These are phyloP conservation scores for Rhizophagus prolifer DNA, from an alignment of 192 early-diverging fungal species.

Conservation along the genomic window DNA sequence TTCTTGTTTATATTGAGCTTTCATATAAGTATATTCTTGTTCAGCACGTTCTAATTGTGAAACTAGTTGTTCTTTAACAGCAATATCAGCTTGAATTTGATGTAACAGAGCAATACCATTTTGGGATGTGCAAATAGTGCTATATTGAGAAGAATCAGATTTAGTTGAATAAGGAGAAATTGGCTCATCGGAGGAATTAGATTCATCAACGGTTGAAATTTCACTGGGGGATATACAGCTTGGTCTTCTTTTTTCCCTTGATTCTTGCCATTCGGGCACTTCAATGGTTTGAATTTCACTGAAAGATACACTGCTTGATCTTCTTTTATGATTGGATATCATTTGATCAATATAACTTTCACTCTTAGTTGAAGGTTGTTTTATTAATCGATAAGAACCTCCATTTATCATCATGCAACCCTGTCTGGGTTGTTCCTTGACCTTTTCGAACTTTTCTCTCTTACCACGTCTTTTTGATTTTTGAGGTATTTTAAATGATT, in stretches of 20 bases:
- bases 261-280: constrained; percentile 31
- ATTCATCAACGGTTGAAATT: no score
- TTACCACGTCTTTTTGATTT: constrained; percentile 30
- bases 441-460: constrained; percentile 40
- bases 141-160: constrained; percentile 23
- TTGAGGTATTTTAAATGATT: constrained; percentile 33
- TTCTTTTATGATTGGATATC: constrained; percentile 5
- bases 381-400: constrained; percentile 23
- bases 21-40: constrained; percentile 57
- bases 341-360: constrained; percentile 35
- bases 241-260: no score
- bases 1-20: constrained; percentile 67
- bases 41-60: constrained; percentile 55
- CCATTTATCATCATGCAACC: constrained; percentile 39
- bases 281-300: constrained; percentile 29
- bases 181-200: constrained; percentile 20
- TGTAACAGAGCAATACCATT: constrained; percentile 42
- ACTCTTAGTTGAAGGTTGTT: constrained; percentile 23
- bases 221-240: no score
- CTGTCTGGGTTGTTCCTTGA: constrained; percentile 43
- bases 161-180: constrained; percentile 22
- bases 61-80: constrained; percentile 62
- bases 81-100: constrained; percentile 61
- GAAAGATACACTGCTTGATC: constrained; percentile 20
- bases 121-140: constrained; percentile 27